Conservation (phyloP, 495 filamentous ascomycete genomes). For the Talaromyces adpressus region DNA sequence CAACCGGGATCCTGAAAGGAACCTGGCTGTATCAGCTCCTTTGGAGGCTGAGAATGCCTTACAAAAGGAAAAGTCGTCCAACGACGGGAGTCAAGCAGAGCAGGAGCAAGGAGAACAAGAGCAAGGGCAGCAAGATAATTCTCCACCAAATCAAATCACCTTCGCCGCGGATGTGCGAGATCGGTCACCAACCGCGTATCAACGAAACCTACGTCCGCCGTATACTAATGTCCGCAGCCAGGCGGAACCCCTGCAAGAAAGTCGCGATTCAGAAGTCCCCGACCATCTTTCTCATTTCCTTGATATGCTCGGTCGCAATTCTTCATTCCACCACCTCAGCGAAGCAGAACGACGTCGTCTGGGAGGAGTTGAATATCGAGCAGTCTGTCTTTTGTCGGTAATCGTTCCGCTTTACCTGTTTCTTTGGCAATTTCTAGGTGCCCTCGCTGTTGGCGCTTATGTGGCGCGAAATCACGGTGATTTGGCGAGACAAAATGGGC, state of each 20-base stretch:
- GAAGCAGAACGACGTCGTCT: background rate
- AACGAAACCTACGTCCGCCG: background rate
- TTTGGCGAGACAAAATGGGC: background rate
- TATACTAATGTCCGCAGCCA: background rate
- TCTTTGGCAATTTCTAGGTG: background rate
- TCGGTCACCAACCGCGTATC: background rate
- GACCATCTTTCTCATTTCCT: background rate
- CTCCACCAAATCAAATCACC: background rate
- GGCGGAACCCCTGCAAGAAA: background rate
- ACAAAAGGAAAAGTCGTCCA: background rate
- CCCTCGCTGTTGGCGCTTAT: background rate
- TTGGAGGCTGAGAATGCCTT: background rate
- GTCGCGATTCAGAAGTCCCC: background rate
- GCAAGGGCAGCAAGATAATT: background rate
- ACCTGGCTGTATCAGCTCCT: background rate
- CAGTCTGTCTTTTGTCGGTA: background rate
- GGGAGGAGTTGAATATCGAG: background rate
- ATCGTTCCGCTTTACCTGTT: background rate
- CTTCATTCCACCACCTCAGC: background rate
- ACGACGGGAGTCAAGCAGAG: background rate
- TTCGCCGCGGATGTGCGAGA: background rate
- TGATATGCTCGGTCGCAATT: background rate
- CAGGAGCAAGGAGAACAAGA: background rate
- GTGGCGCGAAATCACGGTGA: background rate
- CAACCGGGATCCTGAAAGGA: background rate